Base-by-base conservation (phyloP, 2,329 filamentous ascomycete species). In the Corynespora cassiicola region DNA sequence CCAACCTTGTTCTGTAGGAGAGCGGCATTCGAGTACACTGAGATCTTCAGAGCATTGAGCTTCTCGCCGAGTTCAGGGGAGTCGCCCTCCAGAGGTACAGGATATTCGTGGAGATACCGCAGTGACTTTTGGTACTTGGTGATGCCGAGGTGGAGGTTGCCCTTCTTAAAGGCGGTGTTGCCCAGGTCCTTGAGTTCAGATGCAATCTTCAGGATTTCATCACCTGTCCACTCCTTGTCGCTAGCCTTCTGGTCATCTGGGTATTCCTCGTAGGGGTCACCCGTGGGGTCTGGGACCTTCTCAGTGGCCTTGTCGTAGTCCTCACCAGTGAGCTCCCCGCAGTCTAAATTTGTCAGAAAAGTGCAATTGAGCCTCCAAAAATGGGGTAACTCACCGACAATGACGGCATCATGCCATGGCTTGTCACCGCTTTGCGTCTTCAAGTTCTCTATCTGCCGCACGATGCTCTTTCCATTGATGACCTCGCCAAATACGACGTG, bases 401-500 rank as follows among this genome's bases (percentile, higher is more conserved):
- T 91, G 36, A 82, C 77, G 41, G 85, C 87, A 38, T 91, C 87
- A 50, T 82, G 78, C 33, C 64, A 66, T 18, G 90, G 91, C 73
- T 91, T 92, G 76, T 97, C 94, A 58, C 80, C 81, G 18, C 79
- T 73, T 53, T 85, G 78, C 2, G 88, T 94, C 36, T 78, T 77
- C 47, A 89, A 75, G 70, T 94, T 94, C 75, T 99, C 94, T 60
- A 97, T 85, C 68, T 91, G 85, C 50, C 94, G 87, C 21, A 97
- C 82, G 23, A 96, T 76, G 47, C 88, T 91, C 79, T 96, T 97
- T 62, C 94, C 94, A 45, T 85, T 87, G 62, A 96, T 81, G 39
- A 97, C 92, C 67, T 96, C 87, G 49, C 94, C 94, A 58, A 96
- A 99, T 16, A 99, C 91, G 30, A 97, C 94, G 73, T 99, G 92